phyloP scores from a whole-genome alignment of 768 basidiomycete species.

The Scleroderma bovista region DNA sequence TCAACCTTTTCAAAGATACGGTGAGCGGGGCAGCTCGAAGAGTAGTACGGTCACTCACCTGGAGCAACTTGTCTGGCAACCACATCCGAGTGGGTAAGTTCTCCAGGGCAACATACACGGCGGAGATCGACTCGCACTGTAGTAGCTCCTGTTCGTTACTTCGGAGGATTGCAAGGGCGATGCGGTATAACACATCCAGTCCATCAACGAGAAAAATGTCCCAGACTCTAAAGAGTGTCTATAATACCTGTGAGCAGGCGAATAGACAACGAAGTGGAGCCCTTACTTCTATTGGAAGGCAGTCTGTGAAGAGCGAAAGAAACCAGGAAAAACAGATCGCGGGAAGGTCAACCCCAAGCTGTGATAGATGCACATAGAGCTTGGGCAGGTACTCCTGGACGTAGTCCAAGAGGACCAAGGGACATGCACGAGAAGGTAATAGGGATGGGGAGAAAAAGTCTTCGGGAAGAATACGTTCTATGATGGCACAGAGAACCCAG shows the following conservation, averaged over 20 bases:
- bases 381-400: conserved; percentile 74
- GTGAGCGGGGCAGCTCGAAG: neutral
- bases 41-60: conserved; percentile 43
- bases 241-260: neutral
- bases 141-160: conserved; percentile 81
- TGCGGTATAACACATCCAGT: conserved; percentile 83
- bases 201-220: conserved; percentile 94
- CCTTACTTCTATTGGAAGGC: conserved; percentile 86
- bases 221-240: conserved; percentile 96
- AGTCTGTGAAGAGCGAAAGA: conserved; percentile 92
- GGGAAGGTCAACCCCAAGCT: conserved; percentile 83
- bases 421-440: conserved; percentile 90
- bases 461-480: conserved; percentile 83
- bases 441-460: conserved; percentile 93
- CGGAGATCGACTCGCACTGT: conserved; percentile 77
- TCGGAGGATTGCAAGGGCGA: conserved; percentile 83
- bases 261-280: neutral
- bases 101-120: conserved; percentile 85
- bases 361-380: conserved; percentile 66
- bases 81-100: conserved; percentile 90
- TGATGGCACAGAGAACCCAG: conserved; percentile 87
- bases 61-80: conserved; percentile 85
- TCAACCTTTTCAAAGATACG: neutral
- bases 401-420: conserved; percentile 83
- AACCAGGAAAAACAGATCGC: conserved; percentile 99